A percentile compares a stretch with the other conserved stretches of the same genome.
Evolutionary conservation across 2,329 filamentous ascomycete genomes (phyloP).

Genomic region (Drechslera avenae): DNA sequence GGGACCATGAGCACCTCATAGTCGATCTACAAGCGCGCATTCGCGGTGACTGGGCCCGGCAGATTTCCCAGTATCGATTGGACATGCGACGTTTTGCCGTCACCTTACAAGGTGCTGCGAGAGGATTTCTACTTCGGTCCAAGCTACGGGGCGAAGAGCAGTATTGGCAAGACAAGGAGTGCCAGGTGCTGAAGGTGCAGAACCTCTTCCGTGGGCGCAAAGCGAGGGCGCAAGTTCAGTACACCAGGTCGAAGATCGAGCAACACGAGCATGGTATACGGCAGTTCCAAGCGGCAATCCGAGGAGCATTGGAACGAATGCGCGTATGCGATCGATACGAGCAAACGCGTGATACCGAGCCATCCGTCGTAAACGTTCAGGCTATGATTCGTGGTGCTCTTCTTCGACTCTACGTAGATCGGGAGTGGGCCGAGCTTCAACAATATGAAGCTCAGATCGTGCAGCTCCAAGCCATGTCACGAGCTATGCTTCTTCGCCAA

Average conservation of each 20-base stretch:
- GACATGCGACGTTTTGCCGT: conserved; percentile 83
- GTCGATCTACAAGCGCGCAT: conserved; percentile 85
- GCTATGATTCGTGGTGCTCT: conserved; percentile 69
- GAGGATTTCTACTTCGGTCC: conserved; percentile 75
- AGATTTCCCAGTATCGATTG: conserved; percentile 80
- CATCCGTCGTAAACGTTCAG: conserved; percentile 60
- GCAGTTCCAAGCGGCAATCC: conserved; percentile 63
- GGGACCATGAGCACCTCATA: conserved; percentile 80
- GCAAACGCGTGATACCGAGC: conserved; percentile 66
- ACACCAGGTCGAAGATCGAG: conserved; percentile 55
- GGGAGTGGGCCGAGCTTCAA: conserved; percentile 40
- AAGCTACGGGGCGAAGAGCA: conserved; percentile 66
- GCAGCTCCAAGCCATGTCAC: conserved; percentile 48
- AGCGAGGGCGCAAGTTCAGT: conserved; percentile 52
- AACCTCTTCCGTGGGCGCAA: conserved; percentile 75
- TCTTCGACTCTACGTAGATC: conserved; percentile 61
- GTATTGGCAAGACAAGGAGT: conserved; percentile 72
- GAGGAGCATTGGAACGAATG: conserved; percentile 53
- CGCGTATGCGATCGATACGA: conserved; percentile 60
- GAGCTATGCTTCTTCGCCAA: conserved; percentile 50
- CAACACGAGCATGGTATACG: conserved; percentile 53
- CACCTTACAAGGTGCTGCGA: conserved; percentile 76
- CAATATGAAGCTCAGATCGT: conserved; percentile 57
- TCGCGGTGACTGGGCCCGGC: conserved; percentile 83
- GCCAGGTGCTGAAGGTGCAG: conserved; percentile 78